Percentiles rank a stretch among this genome's conserved stretches.
Conservation (phyloP, 805 yeast species). For the Sugiyamaella qingdaonensis region DNA sequence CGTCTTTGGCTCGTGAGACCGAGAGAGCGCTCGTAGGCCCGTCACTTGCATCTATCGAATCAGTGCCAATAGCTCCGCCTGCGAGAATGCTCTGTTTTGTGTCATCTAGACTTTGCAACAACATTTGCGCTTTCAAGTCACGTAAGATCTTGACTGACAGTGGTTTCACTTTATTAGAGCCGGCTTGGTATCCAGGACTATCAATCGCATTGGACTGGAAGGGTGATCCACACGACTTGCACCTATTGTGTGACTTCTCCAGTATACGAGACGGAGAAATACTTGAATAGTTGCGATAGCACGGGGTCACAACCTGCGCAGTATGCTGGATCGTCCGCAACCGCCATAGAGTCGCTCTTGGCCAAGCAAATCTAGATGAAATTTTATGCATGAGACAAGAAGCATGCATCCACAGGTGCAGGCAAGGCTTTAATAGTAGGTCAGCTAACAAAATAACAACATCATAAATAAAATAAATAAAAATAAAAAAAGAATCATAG, state of each 20-base stretch:
- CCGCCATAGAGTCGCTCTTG: too few relatives aligned
- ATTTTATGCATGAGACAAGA: too few relatives aligned
- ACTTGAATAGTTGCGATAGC: neutral
- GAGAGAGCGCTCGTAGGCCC: conserved; percentile 3
- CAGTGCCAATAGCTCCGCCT: conserved; percentile 9
- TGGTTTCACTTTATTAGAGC: neutral
- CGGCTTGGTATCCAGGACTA: neutral
- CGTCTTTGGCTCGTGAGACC: conserved; percentile 3
- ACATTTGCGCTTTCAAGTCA: neutral
- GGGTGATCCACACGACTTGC: conserved; percentile 11
- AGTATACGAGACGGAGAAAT: neutral
- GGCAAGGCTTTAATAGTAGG: too few relatives aligned
- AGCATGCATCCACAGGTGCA: too few relatives aligned
- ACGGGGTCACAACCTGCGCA: too few relatives aligned
- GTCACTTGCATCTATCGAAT: conserved; percentile 2
- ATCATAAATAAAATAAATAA: too few relatives aligned
- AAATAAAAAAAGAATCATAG: too few relatives aligned
- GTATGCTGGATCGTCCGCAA: too few relatives aligned
- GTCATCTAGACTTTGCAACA: conserved; percentile 13
- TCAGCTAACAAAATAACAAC: too few relatives aligned
- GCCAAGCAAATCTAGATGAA: too few relatives aligned
- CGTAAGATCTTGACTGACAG: conserved; percentile 4
- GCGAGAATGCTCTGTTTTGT: conserved; percentile 16
- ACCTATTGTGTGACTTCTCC: neutral
- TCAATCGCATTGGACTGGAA: conserved; percentile 7